Evolutionary conservation across 371 early-diverging fungal genomes (phyloP).

Genomic region (Apophysomyces trapeziformis): DNA sequence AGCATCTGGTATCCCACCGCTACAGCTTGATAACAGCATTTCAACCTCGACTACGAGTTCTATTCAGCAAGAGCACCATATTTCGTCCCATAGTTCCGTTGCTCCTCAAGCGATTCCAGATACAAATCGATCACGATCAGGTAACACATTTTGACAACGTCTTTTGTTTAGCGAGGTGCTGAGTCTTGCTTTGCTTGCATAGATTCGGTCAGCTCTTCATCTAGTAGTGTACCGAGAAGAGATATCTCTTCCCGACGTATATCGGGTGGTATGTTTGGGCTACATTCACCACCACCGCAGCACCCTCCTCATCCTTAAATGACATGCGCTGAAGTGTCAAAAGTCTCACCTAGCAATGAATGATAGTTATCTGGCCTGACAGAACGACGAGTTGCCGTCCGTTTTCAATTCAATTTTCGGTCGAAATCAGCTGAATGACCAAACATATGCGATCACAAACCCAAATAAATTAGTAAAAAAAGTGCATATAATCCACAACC

Average conservation of each 20-base stretch:
- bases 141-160: slow-evolving; percentile 7
- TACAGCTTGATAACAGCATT: slow-evolving; percentile 40
- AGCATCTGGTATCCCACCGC: slow-evolving; percentile 43
- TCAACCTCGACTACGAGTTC: slow-evolving; percentile 22
- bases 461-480: no score
- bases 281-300: slow-evolving; percentile 43
- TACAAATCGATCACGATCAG: slow-evolving; percentile 23
- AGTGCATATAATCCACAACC: no score
- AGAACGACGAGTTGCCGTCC: no score
- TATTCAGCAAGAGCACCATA: slow-evolving; percentile 10
- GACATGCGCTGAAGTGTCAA: neutral
- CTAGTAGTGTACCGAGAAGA: slow-evolving; percentile 29
- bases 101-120: slow-evolving; percentile 30
- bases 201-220: slow-evolving; percentile 44
- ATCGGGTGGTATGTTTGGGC: slow-evolving; percentile 44
- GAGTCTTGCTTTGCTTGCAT: neutral
- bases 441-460: no score
- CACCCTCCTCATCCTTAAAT: slow-evolving; percentile 39
- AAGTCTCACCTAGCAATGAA: neutral
- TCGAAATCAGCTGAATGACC: no score
- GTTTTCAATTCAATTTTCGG: no score
- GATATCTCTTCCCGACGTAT: slow-evolving; percentile 41
- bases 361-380: neutral
- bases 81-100: slow-evolving; percentile 20
- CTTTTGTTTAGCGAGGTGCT: no score